Base-by-base conservation (phyloP, 169 alveolate species). In the Plasmodium chabaudi region DNA sequence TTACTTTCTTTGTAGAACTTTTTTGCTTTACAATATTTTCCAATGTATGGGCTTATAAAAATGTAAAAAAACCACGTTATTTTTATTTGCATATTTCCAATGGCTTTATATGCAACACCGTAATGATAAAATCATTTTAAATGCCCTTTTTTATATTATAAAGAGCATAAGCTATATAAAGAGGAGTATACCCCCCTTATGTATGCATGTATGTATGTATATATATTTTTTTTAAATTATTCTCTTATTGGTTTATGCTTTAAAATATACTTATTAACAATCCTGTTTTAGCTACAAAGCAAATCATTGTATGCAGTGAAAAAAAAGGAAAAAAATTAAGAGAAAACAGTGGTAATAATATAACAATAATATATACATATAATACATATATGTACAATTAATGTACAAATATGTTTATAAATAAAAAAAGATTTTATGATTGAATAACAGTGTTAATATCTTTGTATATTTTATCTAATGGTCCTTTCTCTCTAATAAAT, bases 401-500 rank as follows among this genome's bases (percentile, higher is more conserved):
- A 55, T 21, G 69, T 23, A 25, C 9, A 64, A 34, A 64, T 64
- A 25, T 27, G 15, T n/a, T 34, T 64, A 84, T 49, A 67, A 39
- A 17, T 10, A 46, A 68, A 51, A 71, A 53, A 69, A 9, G 21
- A 57, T 0, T 25, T 75, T 63, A 75, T 27, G 88, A 75, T 57
- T 75, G 68, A 9, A 75, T 63, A 39, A 75, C 23, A 13, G 88
- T 63, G 19, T 75, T 75, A 46, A 75, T 75, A 56, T 75, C 88
- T 55, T 75, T 75, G 92, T 91, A 93, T 12, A 93, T 74, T 71
- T 93, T 93, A 57, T 88, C 91, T 49, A 93, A 84, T 15, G 96
- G 96, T 19, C 96, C 96, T 72, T 94, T 93, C 42, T 94, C 88
- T 15, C 96, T 88, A 77, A 95, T 93, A 94, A 95, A 95, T 88